Evolutionary conservation across 306 rosid species (phyloP).

Genomic region (Prunus fruticosa): DNA sequence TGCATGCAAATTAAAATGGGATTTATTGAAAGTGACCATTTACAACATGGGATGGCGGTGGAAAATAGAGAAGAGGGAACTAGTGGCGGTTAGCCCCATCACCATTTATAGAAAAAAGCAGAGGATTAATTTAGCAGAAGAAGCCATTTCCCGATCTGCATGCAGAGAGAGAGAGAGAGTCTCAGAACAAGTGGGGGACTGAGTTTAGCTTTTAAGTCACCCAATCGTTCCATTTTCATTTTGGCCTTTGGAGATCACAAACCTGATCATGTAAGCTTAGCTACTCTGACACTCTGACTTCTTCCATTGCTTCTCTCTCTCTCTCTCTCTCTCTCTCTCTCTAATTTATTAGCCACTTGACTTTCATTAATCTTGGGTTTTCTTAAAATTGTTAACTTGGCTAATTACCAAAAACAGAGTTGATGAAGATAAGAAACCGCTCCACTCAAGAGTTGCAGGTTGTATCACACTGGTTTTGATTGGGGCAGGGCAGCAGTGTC

Average conservation of each 20-base stretch:
- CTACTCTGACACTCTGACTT: conserved; percentile 23
- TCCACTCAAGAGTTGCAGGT: not conserved
- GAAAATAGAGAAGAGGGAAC: conserved; percentile 20
- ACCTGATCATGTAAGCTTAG: conserved; percentile 29
- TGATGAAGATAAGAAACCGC: conserved; percentile 5
- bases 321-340: not conserved
- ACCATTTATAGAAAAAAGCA: conserved; percentile 34
- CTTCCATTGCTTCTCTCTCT: conserved; percentile 1
- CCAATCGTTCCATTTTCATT: conserved; percentile 33
- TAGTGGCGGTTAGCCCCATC: conserved; percentile 38
- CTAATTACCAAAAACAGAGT: conserved; percentile 14
- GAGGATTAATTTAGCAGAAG: conserved; percentile 14
- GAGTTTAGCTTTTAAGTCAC: conserved; percentile 29
- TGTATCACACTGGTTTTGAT: not conserved
- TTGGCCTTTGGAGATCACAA: conserved; percentile 33
- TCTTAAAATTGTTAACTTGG: not conserved
- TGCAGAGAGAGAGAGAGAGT: not conserved
- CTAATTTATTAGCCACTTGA: conserved; percentile 13
- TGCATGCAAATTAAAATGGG: conserved; percentile 25
- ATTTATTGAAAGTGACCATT: conserved; percentile 28
- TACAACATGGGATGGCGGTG: conserved; percentile 39
- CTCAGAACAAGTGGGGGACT: conserved; percentile 29
- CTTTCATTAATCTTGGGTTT: not conserved
- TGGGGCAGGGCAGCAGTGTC: conserved; percentile 4
- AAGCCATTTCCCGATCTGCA: conserved; percentile 12